Percentiles rank a stretch among this genome's conserved stretches.
phyloP scores from a whole-genome alignment of 495 filamentous ascomycete genomes.

The Aspergillus mulundensis region DNA sequence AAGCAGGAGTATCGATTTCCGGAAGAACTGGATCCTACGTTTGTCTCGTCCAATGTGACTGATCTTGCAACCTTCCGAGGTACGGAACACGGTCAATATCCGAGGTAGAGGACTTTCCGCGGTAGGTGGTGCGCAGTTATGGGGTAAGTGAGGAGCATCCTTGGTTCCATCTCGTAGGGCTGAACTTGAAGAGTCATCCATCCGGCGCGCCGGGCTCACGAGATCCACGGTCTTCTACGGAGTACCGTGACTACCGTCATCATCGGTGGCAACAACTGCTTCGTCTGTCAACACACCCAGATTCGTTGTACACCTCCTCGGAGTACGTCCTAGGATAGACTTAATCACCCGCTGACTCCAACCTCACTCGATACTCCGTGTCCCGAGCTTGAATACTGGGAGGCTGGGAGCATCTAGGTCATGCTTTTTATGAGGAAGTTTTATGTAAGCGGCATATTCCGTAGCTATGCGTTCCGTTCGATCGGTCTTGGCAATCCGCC shows the following conservation, averaged over 20 bases:
- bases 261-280: not conserved
- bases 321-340: too few species aligned
- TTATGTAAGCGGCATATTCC: too few species aligned
- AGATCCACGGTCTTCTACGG: not conserved
- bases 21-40: not conserved
- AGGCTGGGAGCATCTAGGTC: not conserved
- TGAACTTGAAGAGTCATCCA: slow-evolving; percentile 2
- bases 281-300: not conserved
- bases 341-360: too few species aligned
- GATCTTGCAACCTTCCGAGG: not conserved
- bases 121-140: not conserved
- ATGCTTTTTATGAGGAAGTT: too few species aligned
- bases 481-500: too few species aligned
- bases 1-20: too few species aligned
- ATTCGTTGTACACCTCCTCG: too few species aligned
- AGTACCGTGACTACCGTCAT: too few species aligned
- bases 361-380: too few species aligned
- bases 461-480: not conserved
- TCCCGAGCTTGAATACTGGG: too few species aligned
- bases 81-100: not conserved
- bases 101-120: too few species aligned
- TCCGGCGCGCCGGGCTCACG: not conserved
- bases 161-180: slow-evolving; percentile 7
- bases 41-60: not conserved
- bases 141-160: not conserved